These are phyloP conservation scores for Phaeosphaeriaceae sp. DNA, from an alignment of 2,329 filamentous ascomycete species.

Conservation along the genomic window DNA sequence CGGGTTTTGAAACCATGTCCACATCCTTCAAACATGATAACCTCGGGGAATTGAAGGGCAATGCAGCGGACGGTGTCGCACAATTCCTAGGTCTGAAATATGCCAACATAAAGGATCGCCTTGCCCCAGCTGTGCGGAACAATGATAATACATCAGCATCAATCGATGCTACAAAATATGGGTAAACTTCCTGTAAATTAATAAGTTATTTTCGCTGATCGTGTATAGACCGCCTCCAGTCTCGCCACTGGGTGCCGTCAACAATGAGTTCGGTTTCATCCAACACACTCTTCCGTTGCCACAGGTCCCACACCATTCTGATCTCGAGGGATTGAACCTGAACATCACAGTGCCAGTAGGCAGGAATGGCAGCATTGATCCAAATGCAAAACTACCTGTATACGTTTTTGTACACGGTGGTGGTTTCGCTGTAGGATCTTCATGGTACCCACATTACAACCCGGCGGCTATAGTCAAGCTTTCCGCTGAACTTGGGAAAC, in stretches of 20 bases:
- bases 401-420: slow-evolving; percentile 64
- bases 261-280: slow-evolving; percentile 58
- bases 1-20: slow-evolving; percentile 20
- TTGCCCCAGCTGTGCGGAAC: slow-evolving; percentile 43
- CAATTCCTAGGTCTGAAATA: slow-evolving; percentile 52
- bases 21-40: slow-evolving; percentile 27
- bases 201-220: slow-evolving; percentile 3
- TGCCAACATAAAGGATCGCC: slow-evolving; percentile 47
- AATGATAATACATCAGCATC: slow-evolving; percentile 27
- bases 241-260: slow-evolving; percentile 50
- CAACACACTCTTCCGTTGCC: slow-evolving; percentile 56
- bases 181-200: too few relatives aligned
- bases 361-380: slow-evolving; percentile 26
- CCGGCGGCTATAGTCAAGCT: slow-evolving; percentile 55
- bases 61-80: slow-evolving; percentile 28
- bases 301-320: slow-evolving; percentile 52
- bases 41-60: slow-evolving; percentile 37
- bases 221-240: slow-evolving; percentile 42
- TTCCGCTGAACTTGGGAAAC: slow-evolving; percentile 53
- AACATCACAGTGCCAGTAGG: slow-evolving; percentile 58
- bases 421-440: slow-evolving; percentile 59
- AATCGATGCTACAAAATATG: slow-evolving; percentile 47
- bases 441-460: slow-evolving; percentile 63
- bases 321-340: slow-evolving; percentile 60
- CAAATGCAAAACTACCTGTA: slow-evolving; percentile 55